A percentile compares a stretch with the other conserved stretches of the same genome.
These are phyloP conservation scores for Lactifluus echinatus DNA, from an alignment of 768 basidiomycete genomes.

Conservation along the genomic window DNA sequence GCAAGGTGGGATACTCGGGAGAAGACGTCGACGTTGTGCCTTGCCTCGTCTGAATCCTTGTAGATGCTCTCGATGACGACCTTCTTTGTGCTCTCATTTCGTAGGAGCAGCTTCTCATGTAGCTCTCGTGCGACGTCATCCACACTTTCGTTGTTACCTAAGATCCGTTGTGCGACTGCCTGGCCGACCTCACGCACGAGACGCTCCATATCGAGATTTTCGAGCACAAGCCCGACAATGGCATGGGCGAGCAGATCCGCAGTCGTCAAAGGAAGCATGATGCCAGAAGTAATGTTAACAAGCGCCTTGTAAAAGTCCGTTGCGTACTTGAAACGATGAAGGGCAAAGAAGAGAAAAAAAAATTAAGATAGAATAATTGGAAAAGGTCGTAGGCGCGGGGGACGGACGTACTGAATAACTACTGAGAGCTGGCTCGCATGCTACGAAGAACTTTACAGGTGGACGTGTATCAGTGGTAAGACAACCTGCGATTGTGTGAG, in stretches of 20 bases:
- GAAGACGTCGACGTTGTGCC: slow-evolving; percentile 86
- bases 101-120: slow-evolving; percentile 80
- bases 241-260: slow-evolving; percentile 92
- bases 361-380: neutral
- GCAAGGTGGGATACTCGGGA: slow-evolving; percentile 58
- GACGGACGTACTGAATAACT: slow-evolving; percentile 66
- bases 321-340: slow-evolving; percentile 50
- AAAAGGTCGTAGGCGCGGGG: neutral
- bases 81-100: slow-evolving; percentile 96
- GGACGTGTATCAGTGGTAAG: slow-evolving; percentile 9
- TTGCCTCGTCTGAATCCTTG: slow-evolving; percentile 79
- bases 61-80: slow-evolving; percentile 96
- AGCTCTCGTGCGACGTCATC: slow-evolving; percentile 94
- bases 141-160: slow-evolving; percentile 89
- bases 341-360: slow-evolving; percentile 16
- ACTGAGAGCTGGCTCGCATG: slow-evolving; percentile 92
- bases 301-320: slow-evolving; percentile 94
- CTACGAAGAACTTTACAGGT: slow-evolving; percentile 82
- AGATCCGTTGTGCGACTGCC: slow-evolving; percentile 86
- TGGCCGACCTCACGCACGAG: slow-evolving; percentile 91
- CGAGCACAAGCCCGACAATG: slow-evolving; percentile 92
- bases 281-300: slow-evolving; percentile 84
- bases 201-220: slow-evolving; percentile 97
- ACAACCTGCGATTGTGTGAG: slow-evolving; percentile 4
- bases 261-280: slow-evolving; percentile 94